phyloP scores from a whole-genome alignment of 208 protist genomes.

The Wallacemonas sp. region DNA sequence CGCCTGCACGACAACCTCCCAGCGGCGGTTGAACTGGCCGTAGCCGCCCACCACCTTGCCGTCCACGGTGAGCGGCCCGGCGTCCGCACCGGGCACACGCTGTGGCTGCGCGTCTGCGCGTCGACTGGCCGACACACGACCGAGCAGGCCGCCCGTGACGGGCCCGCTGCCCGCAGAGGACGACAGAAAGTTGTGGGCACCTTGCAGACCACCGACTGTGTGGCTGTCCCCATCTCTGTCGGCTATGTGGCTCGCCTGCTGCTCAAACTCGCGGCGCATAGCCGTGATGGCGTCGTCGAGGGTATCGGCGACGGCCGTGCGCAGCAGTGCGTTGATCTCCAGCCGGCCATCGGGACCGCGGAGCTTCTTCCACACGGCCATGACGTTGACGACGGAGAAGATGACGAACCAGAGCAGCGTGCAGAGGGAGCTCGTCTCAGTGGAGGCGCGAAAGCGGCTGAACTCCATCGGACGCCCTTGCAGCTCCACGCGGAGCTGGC shows the following conservation, averaged over 20 bases:
- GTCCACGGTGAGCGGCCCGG: constrained; percentile 12
- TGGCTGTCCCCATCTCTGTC: too few species aligned
- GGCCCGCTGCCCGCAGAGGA: not conserved
- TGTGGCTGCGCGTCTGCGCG: not conserved
- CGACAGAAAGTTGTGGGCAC: not conserved
- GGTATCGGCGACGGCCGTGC: constrained; percentile 31
- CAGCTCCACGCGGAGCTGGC: constrained; percentile 33
- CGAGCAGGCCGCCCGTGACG: constrained; percentile 5
- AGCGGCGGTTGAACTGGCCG: constrained; percentile 27
- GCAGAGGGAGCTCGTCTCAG: constrained; percentile 45
- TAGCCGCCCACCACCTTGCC: constrained; percentile 17
- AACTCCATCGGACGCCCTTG: constrained; percentile 22
- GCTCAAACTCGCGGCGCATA: constrained; percentile 35
- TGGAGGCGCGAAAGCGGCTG: constrained; percentile 27
- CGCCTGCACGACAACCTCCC: constrained; percentile 54
- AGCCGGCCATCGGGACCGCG: constrained; percentile 33
- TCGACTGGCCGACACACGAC: not conserved
- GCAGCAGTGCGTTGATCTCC: constrained; percentile 49
- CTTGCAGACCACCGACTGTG: too few species aligned
- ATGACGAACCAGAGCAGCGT: constrained; percentile 67
- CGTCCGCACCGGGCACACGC: not conserved
- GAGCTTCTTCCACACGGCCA: constrained; percentile 68
- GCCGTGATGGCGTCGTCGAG: constrained; percentile 37
- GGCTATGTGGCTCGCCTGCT: constrained; percentile 4
- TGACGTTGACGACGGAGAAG: constrained; percentile 69